Conservation (phyloP, 2,329 filamentous ascomycete genomes). For the Dendryphion nanum region DNA sequence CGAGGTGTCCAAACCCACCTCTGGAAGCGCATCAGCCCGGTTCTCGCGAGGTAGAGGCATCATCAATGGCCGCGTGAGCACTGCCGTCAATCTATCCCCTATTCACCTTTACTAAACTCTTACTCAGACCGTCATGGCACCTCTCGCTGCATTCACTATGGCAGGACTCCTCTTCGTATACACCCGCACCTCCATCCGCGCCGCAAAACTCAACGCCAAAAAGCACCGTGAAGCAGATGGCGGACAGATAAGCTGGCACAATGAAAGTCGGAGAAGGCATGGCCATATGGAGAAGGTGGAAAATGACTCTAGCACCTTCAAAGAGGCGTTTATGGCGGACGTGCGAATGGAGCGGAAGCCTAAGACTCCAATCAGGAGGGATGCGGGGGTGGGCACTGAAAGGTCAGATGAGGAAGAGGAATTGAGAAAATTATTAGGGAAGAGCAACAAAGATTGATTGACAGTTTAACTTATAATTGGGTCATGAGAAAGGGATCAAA, state of each 20-base stretch:
- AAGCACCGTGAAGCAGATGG: conserved; percentile 58
- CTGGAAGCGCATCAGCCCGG: conserved; percentile 29
- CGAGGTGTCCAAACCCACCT: conserved; percentile 40
- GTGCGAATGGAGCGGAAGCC: conserved; percentile 30
- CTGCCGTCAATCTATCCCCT: neutral
- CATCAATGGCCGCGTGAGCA: conserved; percentile 35
- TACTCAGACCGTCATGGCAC: conserved; percentile 54
- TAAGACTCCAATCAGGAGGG: conserved; percentile 15
- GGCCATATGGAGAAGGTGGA: conserved; percentile 48
- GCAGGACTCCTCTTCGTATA: conserved; percentile 59
- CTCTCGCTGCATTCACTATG: conserved; percentile 64
- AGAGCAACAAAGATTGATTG: conserved; percentile 12
- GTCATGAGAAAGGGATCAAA: too few species aligned
- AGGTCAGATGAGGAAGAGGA: conserved; percentile 38
- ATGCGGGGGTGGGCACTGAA: conserved; percentile 25
- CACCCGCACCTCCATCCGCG: conserved; percentile 62
- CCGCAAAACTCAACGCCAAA: conserved; percentile 65
- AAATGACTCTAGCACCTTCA: conserved; percentile 30
- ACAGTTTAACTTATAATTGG: too few species aligned
- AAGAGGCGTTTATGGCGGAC: conserved; percentile 33
- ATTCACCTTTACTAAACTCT: neutral
- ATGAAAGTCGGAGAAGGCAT: conserved; percentile 55
- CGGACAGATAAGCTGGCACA: conserved; percentile 54
- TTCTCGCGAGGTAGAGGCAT: conserved; percentile 29
- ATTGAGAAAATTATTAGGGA: conserved; percentile 39